Evolutionary conservation across 305 asterid genomes (phyloP), one percentile per base, ranked within the genome.

Genomic region (Fraxinus paxiana): DNA sequence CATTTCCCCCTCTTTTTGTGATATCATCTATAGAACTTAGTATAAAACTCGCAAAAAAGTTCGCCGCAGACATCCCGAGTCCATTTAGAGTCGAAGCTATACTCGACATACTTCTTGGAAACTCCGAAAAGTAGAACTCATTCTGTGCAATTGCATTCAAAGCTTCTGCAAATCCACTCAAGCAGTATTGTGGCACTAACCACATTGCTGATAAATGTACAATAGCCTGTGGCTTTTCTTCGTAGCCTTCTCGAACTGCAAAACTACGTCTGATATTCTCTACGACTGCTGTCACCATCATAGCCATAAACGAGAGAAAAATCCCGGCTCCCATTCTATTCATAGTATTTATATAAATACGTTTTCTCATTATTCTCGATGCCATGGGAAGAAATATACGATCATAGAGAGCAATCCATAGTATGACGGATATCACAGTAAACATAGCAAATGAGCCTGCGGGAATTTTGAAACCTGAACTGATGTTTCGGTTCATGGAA

Each of bases 291-390:
- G 95, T 75, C 24, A 84, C 84, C 33, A 85, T 46, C 95, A 88
- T 87, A 33, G 89, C 86, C 5, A 91, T 26, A 77, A 85, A 88
- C n/a, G 97, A 92, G 24, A 93, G 72, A 73, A 90, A 87, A 72
- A 93, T 84, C 43, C 96, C 97, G 0, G 86, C 37, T 30, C 95
- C 98, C 98, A 95, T 95, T 88, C 98, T 83, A 2, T 67, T 48
- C 80, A 15, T 85, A 2, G 87, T 51, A 56, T 82, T 87, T n/a
- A 92, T 2, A 31, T 75, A 81, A 7, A 90, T 87, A 0, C 76
- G 91, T 31, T 84, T 81, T 13, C 91, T 88, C 82, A 30, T 80
- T 77, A 93, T 61, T 33, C 83, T 87, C 9, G 97, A 90, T 10
- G 93, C 91, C 18, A 93, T 5, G 0, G 97, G 97, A 33, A 93